A percentile compares a stretch with the other conserved stretches of the same genome.
These are phyloP conservation scores for Sphagnum contortum DNA, from an alignment of 225 moss, liverwort and hornwort genomes.

Conservation along the genomic window DNA sequence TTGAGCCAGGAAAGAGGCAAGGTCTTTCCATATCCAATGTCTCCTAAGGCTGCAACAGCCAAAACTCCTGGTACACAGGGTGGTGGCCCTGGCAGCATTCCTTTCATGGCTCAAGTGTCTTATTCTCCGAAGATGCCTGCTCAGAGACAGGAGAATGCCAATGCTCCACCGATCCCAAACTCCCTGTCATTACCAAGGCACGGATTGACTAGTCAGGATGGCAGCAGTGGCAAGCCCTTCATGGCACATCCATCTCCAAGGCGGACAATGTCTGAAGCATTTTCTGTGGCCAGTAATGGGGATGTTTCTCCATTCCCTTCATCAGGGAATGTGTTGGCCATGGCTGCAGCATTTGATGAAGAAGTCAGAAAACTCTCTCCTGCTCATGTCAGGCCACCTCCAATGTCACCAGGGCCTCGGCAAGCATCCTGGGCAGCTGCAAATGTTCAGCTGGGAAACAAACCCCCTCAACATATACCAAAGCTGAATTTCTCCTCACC, in stretches of 20 bases:
- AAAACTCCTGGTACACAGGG: slow-evolving; percentile 2
- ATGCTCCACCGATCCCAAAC: neutral
- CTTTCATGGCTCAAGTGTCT: neutral
- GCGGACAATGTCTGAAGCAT: slow-evolving; percentile 12
- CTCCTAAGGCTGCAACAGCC: slow-evolving; percentile 9
- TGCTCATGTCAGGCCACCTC: slow-evolving; percentile 14
- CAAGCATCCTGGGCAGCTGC: slow-evolving; percentile 8
- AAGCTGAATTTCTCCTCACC: slow-evolving; percentile 24
- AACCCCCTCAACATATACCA: slow-evolving; percentile 27
- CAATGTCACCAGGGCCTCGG: slow-evolving; percentile 11
- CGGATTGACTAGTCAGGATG: neutral
- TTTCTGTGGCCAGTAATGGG: slow-evolving; percentile 9
- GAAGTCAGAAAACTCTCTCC: slow-evolving; percentile 24
- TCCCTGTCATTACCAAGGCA: too few relatives aligned
- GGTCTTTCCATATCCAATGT: slow-evolving; percentile 16
- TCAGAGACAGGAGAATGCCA: neutral
- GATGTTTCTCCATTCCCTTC: slow-evolving; percentile 40
- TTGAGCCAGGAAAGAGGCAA: slow-evolving; percentile 12
- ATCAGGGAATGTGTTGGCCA: slow-evolving; percentile 43
- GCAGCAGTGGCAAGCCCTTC: slow-evolving; percentile 6
- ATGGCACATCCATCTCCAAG: slow-evolving; percentile 11
- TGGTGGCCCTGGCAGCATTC: too few relatives aligned
- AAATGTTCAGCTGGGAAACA: slow-evolving; percentile 7
- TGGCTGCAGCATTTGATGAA: slow-evolving; percentile 43
- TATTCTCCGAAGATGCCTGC: slow-evolving; percentile 1